phyloP scores from a whole-genome alignment of 208 protist species.

The Leishmania braziliensis region DNA sequence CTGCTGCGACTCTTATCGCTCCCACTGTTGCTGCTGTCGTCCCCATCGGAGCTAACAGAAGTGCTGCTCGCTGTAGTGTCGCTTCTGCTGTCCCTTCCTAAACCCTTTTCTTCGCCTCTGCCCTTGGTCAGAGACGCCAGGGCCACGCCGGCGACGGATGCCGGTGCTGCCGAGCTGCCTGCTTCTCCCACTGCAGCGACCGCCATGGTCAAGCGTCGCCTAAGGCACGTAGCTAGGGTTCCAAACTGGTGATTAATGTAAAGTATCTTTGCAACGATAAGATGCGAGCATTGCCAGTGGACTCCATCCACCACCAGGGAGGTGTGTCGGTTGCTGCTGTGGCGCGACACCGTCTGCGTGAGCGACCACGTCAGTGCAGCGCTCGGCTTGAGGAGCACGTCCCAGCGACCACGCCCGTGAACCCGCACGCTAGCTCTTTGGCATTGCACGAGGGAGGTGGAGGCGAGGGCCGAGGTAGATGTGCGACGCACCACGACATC shows the following conservation, averaged over 20 bases:
- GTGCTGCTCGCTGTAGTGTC: background rate
- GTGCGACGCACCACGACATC: constrained; percentile 45
- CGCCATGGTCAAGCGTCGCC: constrained; percentile 15
- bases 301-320: constrained; percentile 52
- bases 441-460: constrained; percentile 39
- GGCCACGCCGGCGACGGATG: background rate
- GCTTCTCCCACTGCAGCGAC: background rate
- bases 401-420: constrained; percentile 81
- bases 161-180: background rate
- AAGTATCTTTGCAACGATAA: constrained; percentile 62
- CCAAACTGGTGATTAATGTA: constrained; percentile 46
- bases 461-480: constrained; percentile 12
- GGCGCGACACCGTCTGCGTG: constrained; percentile 44
- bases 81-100: background rate
- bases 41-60: constrained; percentile 1
- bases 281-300: constrained; percentile 57
- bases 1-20: background rate
- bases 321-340: constrained; percentile 52
- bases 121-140: background rate
- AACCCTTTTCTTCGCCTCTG: background rate
- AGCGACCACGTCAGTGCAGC: constrained; percentile 41
- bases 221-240: constrained; percentile 12
- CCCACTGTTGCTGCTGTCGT: background rate
- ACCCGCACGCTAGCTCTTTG: constrained; percentile 46
- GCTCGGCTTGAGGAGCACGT: constrained; percentile 51